Base-by-base conservation (phyloP, 164 flowering plant species). In the Stephania yunnanensis region DNA sequence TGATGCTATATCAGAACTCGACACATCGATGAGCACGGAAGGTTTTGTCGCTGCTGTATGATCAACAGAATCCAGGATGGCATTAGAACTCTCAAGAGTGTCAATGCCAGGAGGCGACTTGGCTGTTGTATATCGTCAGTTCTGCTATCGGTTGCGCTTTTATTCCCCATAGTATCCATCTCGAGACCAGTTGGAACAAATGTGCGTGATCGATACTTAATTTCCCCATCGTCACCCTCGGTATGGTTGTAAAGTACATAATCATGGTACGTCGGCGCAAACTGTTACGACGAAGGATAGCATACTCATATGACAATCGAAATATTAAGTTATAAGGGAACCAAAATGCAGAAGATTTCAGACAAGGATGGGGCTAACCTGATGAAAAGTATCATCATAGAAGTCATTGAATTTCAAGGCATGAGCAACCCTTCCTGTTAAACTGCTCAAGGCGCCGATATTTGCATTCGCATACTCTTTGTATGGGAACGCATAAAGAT, bases 181-280 rank as follows among this genome's bases (percentile, higher is more conserved):
- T 95, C 99, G 36, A 83, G 92, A 25, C 98, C 98, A 68, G 92
- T 93, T 19, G 99, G 99, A 70, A 93, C 99, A 87, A 95, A 95
- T 6, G 99, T 95, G 29, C 97, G 93, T 8, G 98, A 89, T 12
- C 97, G 82, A 76, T 95, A 93, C 80, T 92, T 95, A 68, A 81
- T 91, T 50, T 88, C 81, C 73, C 92, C 94, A 66, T 92, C 97
- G 65, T 88, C 97, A 77, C 98, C 90, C 30, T 92, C 97, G 46
- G 65, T 81, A 52, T 90, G 92, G 85, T 92, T 95, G 86, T 93
- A 95, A 46, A 95, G 93, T 6, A 92, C 95, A 77, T 95, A 95
- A 71, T 95, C 99, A 80, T 95, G 99, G 77, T 95, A 95, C 7
- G 98, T 92, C 15, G 99, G 99, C n/a, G 99, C 98, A 86, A 95